Evolutionary conservation across 148 eudicot genomes (phyloP), one percentile per base, ranked within the genome.

Genomic region (Chenopodium suecicum): DNA sequence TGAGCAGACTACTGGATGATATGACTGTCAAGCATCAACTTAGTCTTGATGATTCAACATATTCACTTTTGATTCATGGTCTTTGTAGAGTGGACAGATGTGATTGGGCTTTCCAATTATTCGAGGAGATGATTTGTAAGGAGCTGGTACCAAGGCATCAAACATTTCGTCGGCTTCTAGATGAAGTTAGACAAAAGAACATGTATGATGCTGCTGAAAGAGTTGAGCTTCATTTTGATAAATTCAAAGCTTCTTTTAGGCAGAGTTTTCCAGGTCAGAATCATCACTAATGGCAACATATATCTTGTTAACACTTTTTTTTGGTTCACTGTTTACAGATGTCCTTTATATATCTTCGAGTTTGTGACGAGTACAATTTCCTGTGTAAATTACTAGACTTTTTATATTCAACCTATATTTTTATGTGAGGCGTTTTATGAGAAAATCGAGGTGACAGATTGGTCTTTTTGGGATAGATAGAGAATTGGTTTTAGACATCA

Each of bases 41-140:
- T 32, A 90, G 99, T 78, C 84, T 92, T 85, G 98, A 93, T 79
- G 74, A 83, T 77, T 87, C 97, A 16, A 85, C 92, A 22, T 95
- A 89, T 82, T 80, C 91, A 17, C 94, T 93, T 84, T 83, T 95
- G 87, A 91, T 95, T 76, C 97, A 92, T 68, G 94, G 94, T 78
- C 88, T 93, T 66, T 95, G 98, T 83, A 88, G 90, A 85, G 88
- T 87, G 48, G 85, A 88, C 32, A 83, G 84, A 72, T 85, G 86
- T 75, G 89, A 90, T 69, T 82, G 88, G 91, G 99, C 98, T 14
- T 90, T 91, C 79, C 83, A 47, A 19, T 80, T 95, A 1, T 93
- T 95, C 78, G 85, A 88, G 81, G 90, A 92, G 79, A 93, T 95
- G 99, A 87, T 91, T 27, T 83, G 84, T 50, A 91, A 91, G 79